Base-by-base conservation (phyloP, 2,329 filamentous ascomycete genomes). In the Eurotiales sp. region DNA sequence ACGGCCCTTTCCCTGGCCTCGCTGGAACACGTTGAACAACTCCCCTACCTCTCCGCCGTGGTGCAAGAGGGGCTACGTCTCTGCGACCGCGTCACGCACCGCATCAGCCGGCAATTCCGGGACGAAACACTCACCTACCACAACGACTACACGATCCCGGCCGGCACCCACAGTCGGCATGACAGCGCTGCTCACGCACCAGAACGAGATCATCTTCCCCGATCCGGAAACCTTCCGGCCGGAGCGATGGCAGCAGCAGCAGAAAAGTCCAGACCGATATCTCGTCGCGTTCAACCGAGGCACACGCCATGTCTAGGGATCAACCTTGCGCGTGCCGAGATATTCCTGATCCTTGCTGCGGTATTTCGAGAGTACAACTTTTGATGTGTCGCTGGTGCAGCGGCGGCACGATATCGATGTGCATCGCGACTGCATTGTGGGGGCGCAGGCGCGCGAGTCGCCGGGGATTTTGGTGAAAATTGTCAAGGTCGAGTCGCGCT, bases 261-360 rank as follows among this genome's bases (percentile, higher is more conserved):
- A 45, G 10, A 48, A 53, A n/a, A 42, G 54, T 10, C 57, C 59
- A 11, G 50, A 58, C 19, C 50, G 39, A 21, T 57, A 58, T 48
- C 22, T 60, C 40, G 46, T 59, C 11, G 14, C 58, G 21, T 59
- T 59, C 29, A 37, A 30, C n/a, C 58, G 58, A 32, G 58, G 58
- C n/a, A 40, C 52, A 12, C 30, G 58, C 12, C 34, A 14, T 58
- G 56, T 44, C 29, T 58, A 23, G 56, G 56, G 8, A 54, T 58
- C 60, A 64, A 64, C 14, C 62, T 73, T 4, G 70, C 70, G 1
- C 61, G 65, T 22, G 67, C 69, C 0, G 71, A 74, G 55, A 54
- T 74, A 19, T 49, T 48, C 19, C 40, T 52, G 11, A 48, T 40
- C 17, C 45, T 39, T 12, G 32, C 45, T 39, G 14, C 45, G 22